These are phyloP conservation scores for Pythium scleroteichum DNA, from an alignment of 352 stramenopile genomes.

Conservation along the genomic window DNA sequence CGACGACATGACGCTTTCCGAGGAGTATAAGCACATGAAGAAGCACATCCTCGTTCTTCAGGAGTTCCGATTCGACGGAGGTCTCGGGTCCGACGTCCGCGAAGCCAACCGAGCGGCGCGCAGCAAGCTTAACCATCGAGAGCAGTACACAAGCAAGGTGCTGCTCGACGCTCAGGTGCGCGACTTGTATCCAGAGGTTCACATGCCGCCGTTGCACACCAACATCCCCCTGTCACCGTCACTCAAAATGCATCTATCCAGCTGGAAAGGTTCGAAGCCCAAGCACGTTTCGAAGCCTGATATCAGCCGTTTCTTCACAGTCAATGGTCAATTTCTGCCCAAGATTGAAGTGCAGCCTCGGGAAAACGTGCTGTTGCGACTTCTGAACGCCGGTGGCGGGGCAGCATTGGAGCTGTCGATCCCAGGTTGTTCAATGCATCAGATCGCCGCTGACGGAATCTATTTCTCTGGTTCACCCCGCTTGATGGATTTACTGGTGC, in stretches of 20 bases:
- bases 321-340: slow-evolving; percentile 74
- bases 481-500: slow-evolving; percentile 40
- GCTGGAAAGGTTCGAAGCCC: slow-evolving; percentile 4
- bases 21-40: slow-evolving; percentile 45
- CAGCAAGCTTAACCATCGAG: slow-evolving; percentile 46
- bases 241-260: slow-evolving; percentile 23
- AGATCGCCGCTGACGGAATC: slow-evolving; percentile 62
- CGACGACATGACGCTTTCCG: slow-evolving; percentile 38
- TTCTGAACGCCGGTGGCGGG: slow-evolving; percentile 63
- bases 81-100: slow-evolving; percentile 46
- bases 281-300: slow-evolving; percentile 22
- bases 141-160: slow-evolving; percentile 48
- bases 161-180: slow-evolving; percentile 40
- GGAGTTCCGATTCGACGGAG: slow-evolving; percentile 66
- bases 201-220: slow-evolving; percentile 34
- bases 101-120: slow-evolving; percentile 49
- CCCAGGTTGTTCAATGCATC: slow-evolving; percentile 55
- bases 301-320: slow-evolving; percentile 58
- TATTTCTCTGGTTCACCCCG: slow-evolving; percentile 43
- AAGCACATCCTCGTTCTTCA: slow-evolving; percentile 57
- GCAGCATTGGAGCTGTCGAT: slow-evolving; percentile 58
- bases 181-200: slow-evolving; percentile 44
- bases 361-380: slow-evolving; percentile 57
- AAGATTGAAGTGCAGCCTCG: slow-evolving; percentile 53
- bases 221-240: slow-evolving; percentile 28